phyloP scores from a whole-genome alignment of 176 grass and related monocot species.

The Hordeum vulgare region MorexV3_pseudomolecules_assembly NC_058523.1:310362855-310363354 shows the following conservation, averaged over 20 bases:
- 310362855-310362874: conserved; percentile 3
- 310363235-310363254: conserved; percentile 46
- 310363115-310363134: conserved; percentile 33
- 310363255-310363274: conserved; percentile 38
- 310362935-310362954: background rate
- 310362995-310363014: background rate
- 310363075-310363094: background rate
- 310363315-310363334: conserved; percentile 32
- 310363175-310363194: conserved; percentile 33
- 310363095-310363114: background rate
- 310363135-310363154: conserved; percentile 41
- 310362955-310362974: background rate
- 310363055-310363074: background rate
- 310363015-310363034: background rate
- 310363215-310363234: conserved; percentile 14
- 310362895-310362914: background rate
- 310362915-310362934: background rate
- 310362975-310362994: background rate
- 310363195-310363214: conserved; percentile 25
- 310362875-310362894: background rate
- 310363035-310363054: conserved; percentile 7
- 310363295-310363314: conserved; percentile 44
- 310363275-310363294: conserved; percentile 58
- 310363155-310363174: conserved; percentile 45
- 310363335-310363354: conserved; percentile 24